Evolutionary conservation across 768 basidiomycete genomes (phyloP).

Genomic region (Pilatotrama ljubarskyi): DNA sequence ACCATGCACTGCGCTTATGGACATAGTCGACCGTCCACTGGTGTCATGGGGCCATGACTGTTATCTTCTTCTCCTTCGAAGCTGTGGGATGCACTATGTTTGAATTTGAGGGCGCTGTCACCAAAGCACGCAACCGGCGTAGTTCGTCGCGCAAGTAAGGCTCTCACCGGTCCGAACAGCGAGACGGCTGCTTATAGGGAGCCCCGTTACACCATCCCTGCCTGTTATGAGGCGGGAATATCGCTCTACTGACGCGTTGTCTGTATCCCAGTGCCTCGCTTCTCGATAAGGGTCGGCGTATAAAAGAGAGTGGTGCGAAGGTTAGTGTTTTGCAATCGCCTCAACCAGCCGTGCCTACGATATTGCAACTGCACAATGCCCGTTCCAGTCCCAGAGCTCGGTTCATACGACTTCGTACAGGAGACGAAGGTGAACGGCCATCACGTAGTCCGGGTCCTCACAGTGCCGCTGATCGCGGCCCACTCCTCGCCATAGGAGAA

Average conservation of each 20-base stretch:
- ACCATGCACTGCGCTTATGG: neutral
- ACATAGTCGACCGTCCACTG: neutral
- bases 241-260: slow-evolving; percentile 5
- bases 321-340: too few relatives aligned
- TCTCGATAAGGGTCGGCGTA: neutral
- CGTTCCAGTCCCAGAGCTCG: slow-evolving; percentile 39
- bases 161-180: neutral
- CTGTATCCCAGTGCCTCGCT: neutral
- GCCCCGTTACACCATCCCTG: slow-evolving; percentile 1
- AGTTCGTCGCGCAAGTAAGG: neutral
- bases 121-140: slow-evolving; percentile 10
- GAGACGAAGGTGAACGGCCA: slow-evolving; percentile 39
- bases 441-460: neutral
- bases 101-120: neutral
- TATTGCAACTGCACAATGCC: slow-evolving; percentile 28
- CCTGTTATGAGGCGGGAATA: slow-evolving; percentile 4
- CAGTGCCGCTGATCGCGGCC: neutral
- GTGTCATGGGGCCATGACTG: neutral
- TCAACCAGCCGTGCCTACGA: neutral
- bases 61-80: neutral
- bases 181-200: neutral
- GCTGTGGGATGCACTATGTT: too few relatives aligned
- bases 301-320: neutral
- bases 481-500: slow-evolving; percentile 35
- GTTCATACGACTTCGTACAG: slow-evolving; percentile 40